A percentile compares a stretch with the other conserved stretches of the same genome.
Evolutionary conservation across 202 grass and related monocot species (phyloP).

Genomic region (Musa balbisiana): DNA sequence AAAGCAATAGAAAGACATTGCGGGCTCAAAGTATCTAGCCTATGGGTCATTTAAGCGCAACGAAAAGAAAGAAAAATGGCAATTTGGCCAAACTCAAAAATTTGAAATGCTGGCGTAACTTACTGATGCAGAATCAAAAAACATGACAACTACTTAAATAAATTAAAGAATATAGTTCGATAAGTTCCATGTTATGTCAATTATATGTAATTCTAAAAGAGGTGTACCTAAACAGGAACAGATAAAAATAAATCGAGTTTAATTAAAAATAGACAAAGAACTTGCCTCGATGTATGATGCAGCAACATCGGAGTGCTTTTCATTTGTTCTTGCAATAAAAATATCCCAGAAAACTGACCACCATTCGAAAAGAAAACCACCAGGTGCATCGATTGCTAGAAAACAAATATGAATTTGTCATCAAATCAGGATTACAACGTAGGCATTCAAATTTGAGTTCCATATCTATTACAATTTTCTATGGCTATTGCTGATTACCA

Average conservation of each 20-base stretch:
- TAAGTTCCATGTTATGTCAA: too few species aligned
- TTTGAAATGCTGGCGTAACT: background rate
- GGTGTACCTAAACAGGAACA: too few species aligned
- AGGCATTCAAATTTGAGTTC: background rate
- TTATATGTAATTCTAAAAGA: too few species aligned
- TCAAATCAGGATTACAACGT: background rate
- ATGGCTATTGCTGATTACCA: background rate
- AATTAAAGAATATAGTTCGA: too few species aligned
- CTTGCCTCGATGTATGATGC: constrained; percentile 51
- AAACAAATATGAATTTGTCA: constrained; percentile 7
- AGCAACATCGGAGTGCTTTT: constrained; percentile 63
- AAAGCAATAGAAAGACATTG: too few species aligned
- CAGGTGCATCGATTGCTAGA: constrained; percentile 55
- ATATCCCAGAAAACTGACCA: constrained; percentile 86
- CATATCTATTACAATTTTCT: background rate
- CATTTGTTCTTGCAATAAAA: constrained; percentile 68
- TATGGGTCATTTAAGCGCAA: too few species aligned
- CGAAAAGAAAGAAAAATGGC: too few species aligned
- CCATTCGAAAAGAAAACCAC: constrained; percentile 70
- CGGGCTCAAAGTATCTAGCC: too few species aligned
- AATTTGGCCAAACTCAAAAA: too few species aligned
- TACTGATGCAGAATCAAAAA: background rate
- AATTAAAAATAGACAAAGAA: background rate
- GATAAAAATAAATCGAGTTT: background rate
- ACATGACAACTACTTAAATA: background rate